These are phyloP conservation scores for Polychaeton citri DNA, from an alignment of 2,329 filamentous ascomycete species.

Conservation along the genomic window DNA sequence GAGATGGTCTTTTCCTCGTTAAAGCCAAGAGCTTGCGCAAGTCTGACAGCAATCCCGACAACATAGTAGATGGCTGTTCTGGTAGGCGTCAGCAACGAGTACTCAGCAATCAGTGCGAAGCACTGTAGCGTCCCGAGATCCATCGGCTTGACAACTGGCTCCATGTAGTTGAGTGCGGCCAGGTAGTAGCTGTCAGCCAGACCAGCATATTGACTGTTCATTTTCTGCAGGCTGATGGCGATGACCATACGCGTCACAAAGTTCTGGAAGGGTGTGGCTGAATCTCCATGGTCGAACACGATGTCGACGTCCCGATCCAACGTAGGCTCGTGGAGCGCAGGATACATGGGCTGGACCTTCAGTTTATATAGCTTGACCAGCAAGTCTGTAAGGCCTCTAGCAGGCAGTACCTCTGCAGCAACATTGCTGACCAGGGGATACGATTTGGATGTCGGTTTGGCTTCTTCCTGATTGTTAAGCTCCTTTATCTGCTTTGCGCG, in stretches of 20 bases:
- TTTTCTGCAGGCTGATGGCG: conserved; percentile 86
- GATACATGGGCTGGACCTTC: conserved; percentile 81
- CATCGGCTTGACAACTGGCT: conserved; percentile 73
- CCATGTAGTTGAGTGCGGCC: conserved; percentile 71
- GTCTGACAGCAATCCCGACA: conserved; percentile 71
- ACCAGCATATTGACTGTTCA: conserved; percentile 80
- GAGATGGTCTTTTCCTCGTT: conserved; percentile 81
- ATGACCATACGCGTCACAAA: conserved; percentile 86
- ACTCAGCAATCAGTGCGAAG: conserved; percentile 73
- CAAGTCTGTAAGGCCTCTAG: conserved; percentile 57
- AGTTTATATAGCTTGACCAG: conserved; percentile 76
- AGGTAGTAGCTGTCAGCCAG: conserved; percentile 92
- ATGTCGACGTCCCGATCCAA: conserved; percentile 65
- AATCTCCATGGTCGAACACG: conserved; percentile 62
- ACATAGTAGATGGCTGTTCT: conserved; percentile 88
- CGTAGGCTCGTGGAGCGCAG: conserved; percentile 70
- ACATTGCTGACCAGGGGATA: conserved; percentile 83
- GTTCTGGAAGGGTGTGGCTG: conserved; percentile 61
- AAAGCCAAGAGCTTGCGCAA: conserved; percentile 79
- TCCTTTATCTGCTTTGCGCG: conserved; percentile 53
- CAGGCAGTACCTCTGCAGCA: conserved; percentile 63
- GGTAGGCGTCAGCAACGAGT: conserved; percentile 84
- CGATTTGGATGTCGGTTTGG: conserved; percentile 59
- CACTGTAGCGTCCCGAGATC: conserved; percentile 85
- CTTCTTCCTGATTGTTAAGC: conserved; percentile 52